Base-by-base conservation (phyloP, 495 filamentous ascomycete genomes). In the Penicillium bialowiezense region DNA sequence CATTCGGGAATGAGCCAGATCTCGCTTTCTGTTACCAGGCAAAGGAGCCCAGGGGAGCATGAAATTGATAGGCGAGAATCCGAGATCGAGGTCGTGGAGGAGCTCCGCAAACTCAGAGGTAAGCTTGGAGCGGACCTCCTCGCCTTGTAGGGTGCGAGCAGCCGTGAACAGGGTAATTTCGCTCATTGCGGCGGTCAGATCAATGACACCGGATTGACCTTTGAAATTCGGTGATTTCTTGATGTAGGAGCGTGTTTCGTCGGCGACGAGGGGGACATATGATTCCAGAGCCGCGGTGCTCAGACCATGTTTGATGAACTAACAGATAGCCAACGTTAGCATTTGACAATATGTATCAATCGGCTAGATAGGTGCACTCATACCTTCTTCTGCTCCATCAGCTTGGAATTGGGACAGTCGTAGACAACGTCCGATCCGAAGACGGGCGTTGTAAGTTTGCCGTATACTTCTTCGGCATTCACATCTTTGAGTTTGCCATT, bases 91-190 rank as follows among this genome's bases (percentile, higher is more conserved):
- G 60, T 92, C 86, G 67, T 92, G 88, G 71, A 86, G 85, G 33
- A 92, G 77, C 19, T 80, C 75, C 26, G 89, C 89, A 49, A 92
- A 85, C 20, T 67, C 65, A 8, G 69, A 56, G 18, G 76, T 81
- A 45, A 95, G 83, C 65, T 83, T 82, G 60, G 81, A 78, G 60
- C 89, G 88, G 40, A 91, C 79, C 62, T 90, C 88, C 58, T 83
- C 82, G 48, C 89, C 89, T 69, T 95, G 89, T 3, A 95, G 80
- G 18, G 84, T 77, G 57, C 89, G 83, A 3, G 84, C 85, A 31
- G 89, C 89, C 43, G 89, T 95, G 71, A 86, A 95, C 54, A 91
- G 85, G 44, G 89, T 95, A 48, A 95, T 82, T 63, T 95, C 85
- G 12, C 87, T 86, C 82, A 95, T 90, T 45, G 78, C 78, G 45